Evolutionary conservation across 2,329 filamentous ascomycete genomes (phyloP).

Genomic region (Madurella mycetomatis): DNA sequence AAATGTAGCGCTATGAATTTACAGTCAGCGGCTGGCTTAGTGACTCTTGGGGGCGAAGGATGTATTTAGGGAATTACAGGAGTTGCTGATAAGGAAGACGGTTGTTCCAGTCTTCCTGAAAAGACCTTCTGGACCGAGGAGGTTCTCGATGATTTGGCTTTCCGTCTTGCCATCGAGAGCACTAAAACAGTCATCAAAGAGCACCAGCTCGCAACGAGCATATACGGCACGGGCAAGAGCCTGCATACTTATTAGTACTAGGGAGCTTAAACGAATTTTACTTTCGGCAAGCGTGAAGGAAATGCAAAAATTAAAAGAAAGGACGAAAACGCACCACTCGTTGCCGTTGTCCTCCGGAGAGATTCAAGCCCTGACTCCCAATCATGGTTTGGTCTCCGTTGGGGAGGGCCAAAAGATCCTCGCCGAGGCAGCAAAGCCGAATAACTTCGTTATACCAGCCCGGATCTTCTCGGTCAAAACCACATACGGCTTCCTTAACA

Average conservation of each 20-base stretch:
- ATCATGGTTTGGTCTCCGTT: conserved; percentile 23
- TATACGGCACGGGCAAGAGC: conserved; percentile 37
- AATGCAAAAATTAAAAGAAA: too few relatives aligned
- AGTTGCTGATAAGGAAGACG: conserved; percentile 33
- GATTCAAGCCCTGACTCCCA: conserved; percentile 24
- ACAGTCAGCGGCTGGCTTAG: too few relatives aligned
- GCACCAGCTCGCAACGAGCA: conserved; percentile 26
- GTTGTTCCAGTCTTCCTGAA: conserved; percentile 28
- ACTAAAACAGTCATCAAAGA: conserved; percentile 37
- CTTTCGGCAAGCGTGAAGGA: neutral
- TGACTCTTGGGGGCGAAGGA: too few relatives aligned
- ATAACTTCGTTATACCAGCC: conserved; percentile 33
- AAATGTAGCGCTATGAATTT: too few relatives aligned
- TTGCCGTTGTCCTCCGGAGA: conserved; percentile 27
- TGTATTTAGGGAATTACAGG: conserved; percentile 14
- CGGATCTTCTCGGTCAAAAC: conserved; percentile 9
- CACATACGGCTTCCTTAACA: conserved; percentile 32
- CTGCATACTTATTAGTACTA: conserved; percentile 19
- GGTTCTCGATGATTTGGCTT: conserved; percentile 27
- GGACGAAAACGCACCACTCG: conserved; percentile 10
- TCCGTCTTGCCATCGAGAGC: conserved; percentile 35
- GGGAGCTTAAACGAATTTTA: neutral
- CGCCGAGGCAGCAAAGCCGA: conserved; percentile 22
- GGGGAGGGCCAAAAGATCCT: conserved; percentile 25
- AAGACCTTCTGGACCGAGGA: conserved; percentile 31